Base-by-base conservation (phyloP, 345 rosid genomes). In the Gossypium herbaceum region DNA sequence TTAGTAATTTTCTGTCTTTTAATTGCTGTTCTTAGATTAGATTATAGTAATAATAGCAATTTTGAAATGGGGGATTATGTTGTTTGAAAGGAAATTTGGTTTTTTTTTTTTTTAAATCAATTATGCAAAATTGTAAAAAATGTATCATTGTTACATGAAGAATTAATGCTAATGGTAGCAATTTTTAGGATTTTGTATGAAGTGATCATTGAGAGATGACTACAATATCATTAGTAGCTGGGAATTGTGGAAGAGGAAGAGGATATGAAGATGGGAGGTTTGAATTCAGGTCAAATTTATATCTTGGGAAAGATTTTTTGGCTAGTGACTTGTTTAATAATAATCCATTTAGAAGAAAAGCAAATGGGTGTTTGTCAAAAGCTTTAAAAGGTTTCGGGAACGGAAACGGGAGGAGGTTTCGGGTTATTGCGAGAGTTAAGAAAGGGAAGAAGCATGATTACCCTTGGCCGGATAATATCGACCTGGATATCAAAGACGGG, bases 141-240 rank as follows among this genome's bases (percentile, higher is more conserved):
- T 20, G 71, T 13, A 52, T 73, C 57, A 27, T 52, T 69, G 1
- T 4, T 27, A n/a, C 64, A 52, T 52, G 79, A 78, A 67, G 77
- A 34, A 60, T 20, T 57, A 7, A 39, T 52, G 17, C 50, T 15
- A 43, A 34, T 7, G 27, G 5, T 47, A 51, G 43, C 22, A 11
- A 17, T 16, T 25, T 27, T 72, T 58, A 59, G 76, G 63, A 47
- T 59, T 34, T 72, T 51, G 39, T 58, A 22, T 24, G 10, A 11
- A 75, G 24, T 45, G 71, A 71, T 70, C 48, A 24, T 58, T 45
- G 77, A 66, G 77, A 66, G 66, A 76, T 79, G 81, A 57, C 63
- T 51, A 60, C 77, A 24, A 19, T 81, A 56, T 81, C 84, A 10
- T 55, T 71, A 19, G 72, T 72, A 41, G 80, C 82, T 69, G 83